A percentile compares a stretch with the other conserved stretches of the same genome.
Conservation (phyloP, 345 rosid species). For the Crucihimalaya himalaica region DNA sequence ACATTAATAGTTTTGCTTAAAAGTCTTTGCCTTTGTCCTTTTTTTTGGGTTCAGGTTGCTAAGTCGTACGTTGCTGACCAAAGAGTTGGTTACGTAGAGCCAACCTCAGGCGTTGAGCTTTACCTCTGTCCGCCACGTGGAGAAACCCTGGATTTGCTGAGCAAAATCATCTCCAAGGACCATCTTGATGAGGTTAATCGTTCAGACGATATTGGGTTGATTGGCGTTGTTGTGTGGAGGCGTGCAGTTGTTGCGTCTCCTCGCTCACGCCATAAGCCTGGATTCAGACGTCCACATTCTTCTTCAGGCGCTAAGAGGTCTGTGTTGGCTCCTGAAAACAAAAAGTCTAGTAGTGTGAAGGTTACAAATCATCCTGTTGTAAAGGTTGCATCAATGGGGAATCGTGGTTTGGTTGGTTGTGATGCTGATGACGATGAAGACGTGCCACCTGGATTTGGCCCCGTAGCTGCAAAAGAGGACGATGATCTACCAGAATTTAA, state of each 20-base stretch:
- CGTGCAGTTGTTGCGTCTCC: constrained; percentile 57
- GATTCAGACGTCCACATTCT: constrained; percentile 40
- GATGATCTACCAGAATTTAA: constrained; percentile 93
- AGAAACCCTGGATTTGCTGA: constrained; percentile 58
- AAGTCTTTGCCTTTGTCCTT: constrained; percentile 19
- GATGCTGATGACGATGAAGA: constrained; percentile 51
- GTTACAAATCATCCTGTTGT: constrained; percentile 23
- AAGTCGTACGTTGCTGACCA: constrained; percentile 71
- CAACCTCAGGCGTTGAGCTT: constrained; percentile 77
- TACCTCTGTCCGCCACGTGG: constrained; percentile 77
- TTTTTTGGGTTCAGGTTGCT: constrained; percentile 48
- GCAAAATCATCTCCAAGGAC: constrained; percentile 69
- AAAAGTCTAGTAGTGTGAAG: constrained; percentile 5
- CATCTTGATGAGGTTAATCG: constrained; percentile 58
- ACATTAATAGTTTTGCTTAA: background rate
- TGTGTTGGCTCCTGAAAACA: constrained; percentile 21
- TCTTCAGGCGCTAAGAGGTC: constrained; percentile 31
- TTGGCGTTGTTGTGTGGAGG: constrained; percentile 95
- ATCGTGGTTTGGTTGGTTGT: constrained; percentile 16
- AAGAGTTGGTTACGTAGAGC: constrained; percentile 91
- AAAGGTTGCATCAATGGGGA: constrained; percentile 10
- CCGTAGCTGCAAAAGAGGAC: constrained; percentile 58
- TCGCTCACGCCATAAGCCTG: constrained; percentile 52
- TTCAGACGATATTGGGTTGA: constrained; percentile 64
- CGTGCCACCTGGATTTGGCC: constrained; percentile 94